These are phyloP conservation scores for Geotrichum aggregatum DNA, from an alignment of 1,139 yeast species.

Conservation along the genomic window DNA sequence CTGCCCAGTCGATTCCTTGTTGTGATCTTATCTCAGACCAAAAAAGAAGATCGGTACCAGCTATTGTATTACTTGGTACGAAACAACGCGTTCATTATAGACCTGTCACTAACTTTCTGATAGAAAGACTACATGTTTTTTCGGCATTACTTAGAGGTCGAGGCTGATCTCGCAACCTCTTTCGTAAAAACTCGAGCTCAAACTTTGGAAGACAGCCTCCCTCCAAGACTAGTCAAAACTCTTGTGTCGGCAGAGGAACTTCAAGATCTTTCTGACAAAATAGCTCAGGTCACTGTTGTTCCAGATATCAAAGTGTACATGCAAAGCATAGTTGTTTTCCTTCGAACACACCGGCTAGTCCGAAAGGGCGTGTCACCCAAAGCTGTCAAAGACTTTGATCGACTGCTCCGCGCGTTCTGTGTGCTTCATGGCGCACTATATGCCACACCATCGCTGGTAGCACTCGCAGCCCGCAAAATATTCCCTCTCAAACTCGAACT, in stretches of 20 bases:
- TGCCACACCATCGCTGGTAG: conserved; percentile 51
- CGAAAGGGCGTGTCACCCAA: conserved; percentile 49
- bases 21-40: conserved; percentile 13
- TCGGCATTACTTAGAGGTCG: conserved; percentile 17
- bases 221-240: conserved; percentile 8
- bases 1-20: conserved; percentile 22
- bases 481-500: conserved; percentile 47
- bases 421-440: conserved; percentile 41
- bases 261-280: conserved; percentile 7
- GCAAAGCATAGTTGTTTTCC: conserved; percentile 50
- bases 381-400: conserved; percentile 43
- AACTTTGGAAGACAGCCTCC: conserved; percentile 8
- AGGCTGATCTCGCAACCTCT: conserved; percentile 5
- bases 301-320: conserved; percentile 52
- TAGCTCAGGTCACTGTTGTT: conserved; percentile 36
- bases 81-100: background rate
- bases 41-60: conserved; percentile 1
- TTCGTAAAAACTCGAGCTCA: conserved; percentile 6
- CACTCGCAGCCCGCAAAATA: conserved; percentile 46
- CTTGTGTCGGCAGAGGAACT: conserved; percentile 5
- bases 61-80: conserved; percentile 8
- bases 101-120: background rate
- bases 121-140: conserved; percentile 22
- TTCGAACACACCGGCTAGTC: conserved; percentile 51
- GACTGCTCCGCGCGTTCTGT: conserved; percentile 43